Percentiles rank a stretch among this genome's conserved stretches.
These are phyloP conservation scores for Podospora pseudocomata DNA, from an alignment of 495 filamentous ascomycete species.

Conservation along the genomic window DNA sequence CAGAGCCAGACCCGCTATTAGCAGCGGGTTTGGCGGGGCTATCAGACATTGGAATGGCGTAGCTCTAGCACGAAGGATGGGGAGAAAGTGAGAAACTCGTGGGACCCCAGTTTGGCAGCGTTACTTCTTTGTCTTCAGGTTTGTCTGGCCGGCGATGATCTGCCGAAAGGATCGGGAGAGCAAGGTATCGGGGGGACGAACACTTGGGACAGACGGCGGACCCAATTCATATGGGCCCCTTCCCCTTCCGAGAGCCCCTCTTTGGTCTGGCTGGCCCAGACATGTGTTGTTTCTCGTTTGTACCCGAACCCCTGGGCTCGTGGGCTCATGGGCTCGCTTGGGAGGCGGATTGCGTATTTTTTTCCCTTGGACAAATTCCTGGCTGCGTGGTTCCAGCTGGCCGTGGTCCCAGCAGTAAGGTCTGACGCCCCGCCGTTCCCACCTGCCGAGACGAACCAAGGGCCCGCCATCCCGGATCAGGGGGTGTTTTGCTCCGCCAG, in stretches of 20 bases:
- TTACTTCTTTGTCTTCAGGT: neutral
- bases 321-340: neutral
- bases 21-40: neutral
- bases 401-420: neutral
- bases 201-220: slow-evolving; percentile 1
- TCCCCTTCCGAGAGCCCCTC: neutral
- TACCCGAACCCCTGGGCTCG: neutral
- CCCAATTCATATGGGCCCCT: slow-evolving; percentile 11
- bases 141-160: neutral
- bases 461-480: neutral
- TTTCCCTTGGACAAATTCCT: neutral
- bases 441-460: neutral
- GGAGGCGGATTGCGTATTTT: neutral
- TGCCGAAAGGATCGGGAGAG: neutral
- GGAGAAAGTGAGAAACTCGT: neutral
- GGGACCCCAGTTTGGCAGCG: neutral
- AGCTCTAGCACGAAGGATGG: neutral
- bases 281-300: neutral
- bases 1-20: neutral
- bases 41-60: neutral
- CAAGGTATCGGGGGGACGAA: neutral
- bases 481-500: neutral
- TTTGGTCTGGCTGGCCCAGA: neutral
- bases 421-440: neutral
- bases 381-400: neutral